Conservation (phyloP, 192 early-diverging fungal genomes). For the Backusella tuberculispora region DNA sequence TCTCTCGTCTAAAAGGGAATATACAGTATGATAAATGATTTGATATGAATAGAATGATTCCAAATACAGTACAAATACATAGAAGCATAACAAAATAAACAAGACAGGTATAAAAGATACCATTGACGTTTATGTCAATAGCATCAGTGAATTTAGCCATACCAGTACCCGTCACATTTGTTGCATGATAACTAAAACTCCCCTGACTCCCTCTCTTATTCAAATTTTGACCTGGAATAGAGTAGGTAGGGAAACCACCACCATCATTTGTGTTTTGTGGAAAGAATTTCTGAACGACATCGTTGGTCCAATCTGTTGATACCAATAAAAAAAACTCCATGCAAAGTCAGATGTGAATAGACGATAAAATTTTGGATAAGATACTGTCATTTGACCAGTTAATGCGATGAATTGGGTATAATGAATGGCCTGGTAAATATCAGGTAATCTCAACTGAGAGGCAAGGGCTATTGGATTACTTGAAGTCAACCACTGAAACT, state of each 20-base stretch:
- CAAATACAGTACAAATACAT: not conserved
- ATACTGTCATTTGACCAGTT: slow-evolving; percentile 42
- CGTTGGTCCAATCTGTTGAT: not conserved
- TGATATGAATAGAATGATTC: not conserved
- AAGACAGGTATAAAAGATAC: not conserved
- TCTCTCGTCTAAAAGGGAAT: not conserved
- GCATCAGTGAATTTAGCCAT: slow-evolving; percentile 2
- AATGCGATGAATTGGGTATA: slow-evolving; percentile 51
- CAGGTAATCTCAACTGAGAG: slow-evolving; percentile 45
- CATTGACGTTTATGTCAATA: slow-evolving; percentile 5
- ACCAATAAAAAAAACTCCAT: no score
- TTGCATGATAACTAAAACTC: not conserved
- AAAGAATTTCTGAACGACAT: not conserved
- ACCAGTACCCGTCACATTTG: slow-evolving; percentile 1
- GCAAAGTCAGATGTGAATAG: slow-evolving; percentile 24
- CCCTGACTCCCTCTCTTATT: not conserved
- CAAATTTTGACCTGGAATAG: not conserved
- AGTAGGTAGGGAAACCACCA: not conserved
- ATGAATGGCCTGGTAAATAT: slow-evolving; percentile 46
- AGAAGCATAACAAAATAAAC: not conserved
- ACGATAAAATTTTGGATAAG: slow-evolving; percentile 45
- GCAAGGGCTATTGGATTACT: slow-evolving; percentile 24
- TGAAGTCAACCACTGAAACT: slow-evolving; percentile 20
- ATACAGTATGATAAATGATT: not conserved
- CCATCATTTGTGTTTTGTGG: not conserved